These are phyloP conservation scores for Cutaneotrichosporon cutaneum DNA, from an alignment of 1,284 basidiomycete species.

Conservation along the genomic window DNA sequence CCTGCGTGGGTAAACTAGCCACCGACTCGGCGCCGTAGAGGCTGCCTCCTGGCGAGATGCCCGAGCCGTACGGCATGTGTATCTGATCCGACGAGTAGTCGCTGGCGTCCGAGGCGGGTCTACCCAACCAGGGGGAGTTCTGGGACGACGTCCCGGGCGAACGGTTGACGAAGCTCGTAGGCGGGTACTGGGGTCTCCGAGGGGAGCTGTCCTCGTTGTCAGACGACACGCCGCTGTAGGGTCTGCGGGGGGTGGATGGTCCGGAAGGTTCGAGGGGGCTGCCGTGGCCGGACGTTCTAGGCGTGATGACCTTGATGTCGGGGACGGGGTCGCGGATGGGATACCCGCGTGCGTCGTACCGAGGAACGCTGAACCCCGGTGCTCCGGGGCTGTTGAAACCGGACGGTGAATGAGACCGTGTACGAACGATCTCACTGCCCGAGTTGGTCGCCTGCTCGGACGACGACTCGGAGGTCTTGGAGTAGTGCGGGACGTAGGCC, in stretches of 20 bases:
- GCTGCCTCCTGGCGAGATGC: slow-evolving; percentile 1
- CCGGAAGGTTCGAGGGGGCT: background rate
- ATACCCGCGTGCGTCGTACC: slow-evolving; percentile 27
- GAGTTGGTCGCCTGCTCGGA: too few relatives aligned
- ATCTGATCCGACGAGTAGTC: slow-evolving; percentile 4
- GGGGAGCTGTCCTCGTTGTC: slow-evolving; percentile 1
- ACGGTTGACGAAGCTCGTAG: slow-evolving; percentile 1
- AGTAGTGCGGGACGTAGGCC: background rate
- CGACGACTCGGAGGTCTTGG: background rate
- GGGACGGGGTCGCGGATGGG: slow-evolving; percentile 16
- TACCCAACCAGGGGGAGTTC: background rate
- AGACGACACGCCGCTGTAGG: background rate
- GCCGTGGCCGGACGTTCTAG: background rate
- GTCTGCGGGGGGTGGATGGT: background rate
- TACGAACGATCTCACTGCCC: background rate
- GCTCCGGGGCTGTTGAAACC: background rate
- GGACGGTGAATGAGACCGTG: slow-evolving; percentile 3
- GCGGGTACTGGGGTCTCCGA: background rate
- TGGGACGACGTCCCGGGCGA: background rate
- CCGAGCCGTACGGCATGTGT: slow-evolving; percentile 3
- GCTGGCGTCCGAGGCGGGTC: slow-evolving; percentile 1
- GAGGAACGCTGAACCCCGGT: slow-evolving; percentile 12
- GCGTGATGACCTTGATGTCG: slow-evolving; percentile 8
- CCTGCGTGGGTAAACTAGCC: background rate
- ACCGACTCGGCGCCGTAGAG: slow-evolving; percentile 7